Conservation (phyloP, 331 rosid species). For the Arachis monticola region DNA sequence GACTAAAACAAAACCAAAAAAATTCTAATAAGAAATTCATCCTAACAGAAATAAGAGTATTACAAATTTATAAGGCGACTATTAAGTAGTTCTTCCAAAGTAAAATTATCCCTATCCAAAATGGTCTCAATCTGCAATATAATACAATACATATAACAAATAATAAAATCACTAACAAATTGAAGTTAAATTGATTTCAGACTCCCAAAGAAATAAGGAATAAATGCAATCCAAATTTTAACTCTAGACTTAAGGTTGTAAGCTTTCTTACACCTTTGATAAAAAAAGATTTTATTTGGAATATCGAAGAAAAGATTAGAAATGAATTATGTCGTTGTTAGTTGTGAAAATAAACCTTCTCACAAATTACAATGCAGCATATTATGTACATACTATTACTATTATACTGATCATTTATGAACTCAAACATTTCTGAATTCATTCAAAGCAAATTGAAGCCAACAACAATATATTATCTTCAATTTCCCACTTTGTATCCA, state of each 20-base stretch:
- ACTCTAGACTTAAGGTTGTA: conserved; percentile 10
- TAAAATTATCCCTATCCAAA: neutral
- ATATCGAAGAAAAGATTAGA: neutral
- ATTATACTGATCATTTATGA: too few relatives aligned
- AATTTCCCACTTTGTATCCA: too few relatives aligned
- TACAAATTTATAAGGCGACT: too few relatives aligned
- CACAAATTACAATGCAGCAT: neutral
- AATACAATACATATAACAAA: conserved; percentile 10
- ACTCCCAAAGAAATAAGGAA: conserved; percentile 16
- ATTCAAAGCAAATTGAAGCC: too few relatives aligned
- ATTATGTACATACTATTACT: too few relatives aligned
- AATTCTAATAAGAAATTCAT: conserved; percentile 12
- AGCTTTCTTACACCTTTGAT: neutral
- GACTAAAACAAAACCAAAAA: conserved; percentile 12
- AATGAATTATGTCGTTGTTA: conserved; percentile 8
- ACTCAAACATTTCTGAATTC: too few relatives aligned
- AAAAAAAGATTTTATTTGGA: conserved; percentile 15
- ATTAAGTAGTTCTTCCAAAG: too few relatives aligned
- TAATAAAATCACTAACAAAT: conserved; percentile 17
- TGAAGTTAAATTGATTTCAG: conserved; percentile 4
- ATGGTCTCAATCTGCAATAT: conserved; percentile 90
- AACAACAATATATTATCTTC: too few relatives aligned
- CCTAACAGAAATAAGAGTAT: too few relatives aligned
- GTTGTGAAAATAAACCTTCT: conserved; percentile 7
- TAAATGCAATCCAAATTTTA: conserved; percentile 14